Evolutionary conservation across 495 filamentous ascomycete genomes (phyloP).

Genomic region (Daldinia decipiens): DNA sequence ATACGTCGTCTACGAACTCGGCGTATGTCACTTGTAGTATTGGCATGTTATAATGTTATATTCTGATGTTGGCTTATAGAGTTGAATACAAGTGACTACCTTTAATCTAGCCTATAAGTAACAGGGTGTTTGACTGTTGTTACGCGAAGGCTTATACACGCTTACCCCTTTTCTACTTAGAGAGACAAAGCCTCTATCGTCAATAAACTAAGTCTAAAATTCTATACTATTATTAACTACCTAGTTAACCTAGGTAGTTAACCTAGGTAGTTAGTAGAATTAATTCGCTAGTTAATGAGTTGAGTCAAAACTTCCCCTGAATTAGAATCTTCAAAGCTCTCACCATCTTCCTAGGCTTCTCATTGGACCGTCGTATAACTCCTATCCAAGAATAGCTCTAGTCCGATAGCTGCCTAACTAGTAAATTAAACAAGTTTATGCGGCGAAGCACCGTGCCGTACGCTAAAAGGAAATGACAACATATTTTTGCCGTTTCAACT

Average conservation of each 20-base stretch:
- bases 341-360: not conserved
- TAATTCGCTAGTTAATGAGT: too few relatives aligned
- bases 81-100: not conserved
- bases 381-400: slow-evolving; percentile 1
- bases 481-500: not conserved
- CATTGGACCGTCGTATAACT: not conserved
- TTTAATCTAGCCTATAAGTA: not conserved
- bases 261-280: too few relatives aligned
- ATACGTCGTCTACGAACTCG: not conserved
- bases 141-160: not conserved
- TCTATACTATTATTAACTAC: too few relatives aligned
- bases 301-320: too few relatives aligned
- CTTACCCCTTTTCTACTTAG: too few relatives aligned
- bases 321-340: not conserved
- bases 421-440: not conserved
- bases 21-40: not conserved
- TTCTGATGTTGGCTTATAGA: not conserved
- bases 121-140: not conserved
- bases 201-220: too few relatives aligned
- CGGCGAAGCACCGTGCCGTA: not conserved
- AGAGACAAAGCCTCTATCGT: too few relatives aligned
- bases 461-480: not conserved
- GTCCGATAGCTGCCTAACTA: not conserved
- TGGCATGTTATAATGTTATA: not conserved
- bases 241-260: too few relatives aligned